Evolutionary conservation across 2,329 filamentous ascomycete genomes (phyloP), one percentile per base, ranked within the genome.

Genomic region (Phoma sp.): DNA sequence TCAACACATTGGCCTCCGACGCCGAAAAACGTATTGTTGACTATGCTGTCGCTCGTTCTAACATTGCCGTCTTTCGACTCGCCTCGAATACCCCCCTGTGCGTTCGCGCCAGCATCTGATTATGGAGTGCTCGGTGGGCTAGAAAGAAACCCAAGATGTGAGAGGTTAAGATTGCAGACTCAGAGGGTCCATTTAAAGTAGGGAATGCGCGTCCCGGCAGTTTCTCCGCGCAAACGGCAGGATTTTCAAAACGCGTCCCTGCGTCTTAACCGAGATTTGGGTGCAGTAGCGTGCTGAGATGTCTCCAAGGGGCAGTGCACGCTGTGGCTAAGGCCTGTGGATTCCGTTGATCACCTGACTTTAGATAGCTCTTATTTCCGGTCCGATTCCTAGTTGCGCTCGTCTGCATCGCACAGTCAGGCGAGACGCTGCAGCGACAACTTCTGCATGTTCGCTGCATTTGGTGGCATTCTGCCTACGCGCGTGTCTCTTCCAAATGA

Each of bases 171-270:
- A 50, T 29, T 47, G 43, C 38, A 48, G 38, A 4, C 40, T 45
- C 21, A 33, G 15, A 55, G 42, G 47, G 26, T 50, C n/a, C 33
- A 53, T 5, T 56, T 49, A 42, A 47, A 37, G 26, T 54, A 12
- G 42, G 17, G 37, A 52, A 15, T 38, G 40, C 38, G 36, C 29
- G 45, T 49, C 42, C 50, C 42, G 26, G 47, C 43, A 60, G 43
- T 57, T 57, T 49, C 54, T 47, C 47, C 38, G 48, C 48, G 32
- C 48, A 12, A 21, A 45, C 20, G 40, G 38, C 42, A 59, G 54
- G 32, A 25, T 25, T 9, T 5, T 25, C 23, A 9, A 25, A 25
- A 25, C 23, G 23, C 5, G 23, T 25, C 23, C 23, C 5, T 25
- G 23, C 23, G 23, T 25, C 5, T 5, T 5, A 25, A 9, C 9